Conservation (phyloP, 148 eudicot species). For the Fagopyrum homotropicum region DNA sequence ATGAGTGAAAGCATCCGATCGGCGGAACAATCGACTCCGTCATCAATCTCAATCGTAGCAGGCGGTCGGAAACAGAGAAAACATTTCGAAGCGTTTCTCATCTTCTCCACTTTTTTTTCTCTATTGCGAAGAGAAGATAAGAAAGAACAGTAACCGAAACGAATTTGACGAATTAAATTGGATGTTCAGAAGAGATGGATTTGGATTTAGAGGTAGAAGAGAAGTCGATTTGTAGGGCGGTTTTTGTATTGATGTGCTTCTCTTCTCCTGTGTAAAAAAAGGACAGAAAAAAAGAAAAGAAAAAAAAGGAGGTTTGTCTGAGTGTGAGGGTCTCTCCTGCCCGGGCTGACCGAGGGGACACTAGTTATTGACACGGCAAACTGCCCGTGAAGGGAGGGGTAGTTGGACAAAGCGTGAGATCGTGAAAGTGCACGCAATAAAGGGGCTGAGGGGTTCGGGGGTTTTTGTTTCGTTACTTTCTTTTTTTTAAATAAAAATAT, state of each 20-base stretch:
- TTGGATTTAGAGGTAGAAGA: background rate
- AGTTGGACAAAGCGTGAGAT: slow-evolving; percentile 6
- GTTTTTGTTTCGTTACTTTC: background rate
- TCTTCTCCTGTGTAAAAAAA: background rate
- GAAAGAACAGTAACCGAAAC: background rate
- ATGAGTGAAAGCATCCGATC: slow-evolving; percentile 16
- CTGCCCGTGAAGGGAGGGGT: slow-evolving; percentile 12
- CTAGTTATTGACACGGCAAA: background rate
- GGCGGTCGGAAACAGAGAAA: slow-evolving; percentile 20
- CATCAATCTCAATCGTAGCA: slow-evolving; percentile 13
- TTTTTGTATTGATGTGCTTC: background rate
- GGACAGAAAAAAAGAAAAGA: background rate
- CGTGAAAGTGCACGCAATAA: slow-evolving; percentile 8
- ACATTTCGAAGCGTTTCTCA: slow-evolving; percentile 11
- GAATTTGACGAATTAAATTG: background rate
- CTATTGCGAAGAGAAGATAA: background rate
- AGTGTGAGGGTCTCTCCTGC: slow-evolving; percentile 1
- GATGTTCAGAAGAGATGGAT: too few species aligned
- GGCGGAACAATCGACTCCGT: slow-evolving; percentile 15
- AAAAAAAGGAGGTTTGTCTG: background rate
- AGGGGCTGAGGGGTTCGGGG: background rate
- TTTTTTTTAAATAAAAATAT: too few species aligned
- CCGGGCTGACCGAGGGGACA: slow-evolving; percentile 9
- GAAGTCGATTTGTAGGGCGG: background rate
- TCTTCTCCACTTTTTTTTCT: background rate